Percentiles rank a stretch among this genome's conserved stretches.
phyloP scores from a whole-genome alignment of 805 yeast species.

The Jamesozyma rosinii region DNA sequence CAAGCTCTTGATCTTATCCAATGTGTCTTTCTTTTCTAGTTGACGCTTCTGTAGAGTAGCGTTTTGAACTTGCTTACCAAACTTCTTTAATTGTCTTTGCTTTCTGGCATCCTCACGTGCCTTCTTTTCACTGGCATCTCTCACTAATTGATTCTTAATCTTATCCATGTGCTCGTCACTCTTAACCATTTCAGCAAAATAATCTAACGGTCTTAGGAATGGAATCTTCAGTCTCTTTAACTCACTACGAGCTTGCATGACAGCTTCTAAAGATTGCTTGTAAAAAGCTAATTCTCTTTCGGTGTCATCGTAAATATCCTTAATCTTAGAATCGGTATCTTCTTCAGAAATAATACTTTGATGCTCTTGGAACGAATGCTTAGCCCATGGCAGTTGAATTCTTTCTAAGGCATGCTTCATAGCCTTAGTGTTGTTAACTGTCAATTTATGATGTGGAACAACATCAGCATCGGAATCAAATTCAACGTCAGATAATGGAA shows the following conservation, averaged over 20 bases:
- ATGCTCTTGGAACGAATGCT: constrained; percentile 74
- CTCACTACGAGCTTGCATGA: constrained; percentile 56
- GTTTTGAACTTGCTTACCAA: constrained; percentile 93
- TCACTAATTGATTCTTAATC: constrained; percentile 68
- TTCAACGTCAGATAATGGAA: constrained; percentile 85
- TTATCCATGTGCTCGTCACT: constrained; percentile 97
- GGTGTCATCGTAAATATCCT: constrained; percentile 89
- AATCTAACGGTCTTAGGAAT: constrained; percentile 87
- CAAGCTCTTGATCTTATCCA: constrained; percentile 83
- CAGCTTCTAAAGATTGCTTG: constrained; percentile 86
- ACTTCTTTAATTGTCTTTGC: constrained; percentile 91
- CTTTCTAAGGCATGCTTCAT: constrained; percentile 59
- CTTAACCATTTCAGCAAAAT: constrained; percentile 97
- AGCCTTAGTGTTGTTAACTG: constrained; percentile 83
- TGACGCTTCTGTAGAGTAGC: constrained; percentile 90
- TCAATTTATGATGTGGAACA: constrained; percentile 82
- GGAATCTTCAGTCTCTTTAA: constrained; percentile 67
- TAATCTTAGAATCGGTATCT: constrained; percentile 55
- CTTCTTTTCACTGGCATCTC: constrained; percentile 75
- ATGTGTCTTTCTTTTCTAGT: constrained; percentile 80
- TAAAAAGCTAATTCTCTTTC: constrained; percentile 92
- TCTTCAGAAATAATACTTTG: constrained; percentile 57
- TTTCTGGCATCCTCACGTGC: constrained; percentile 89
- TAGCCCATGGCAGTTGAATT: constrained; percentile 49
- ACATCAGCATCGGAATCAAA: constrained; percentile 90